Base-by-base conservation (phyloP, 2,329 filamentous ascomycete genomes). In the Pseudogymnoascus sp. region DNA sequence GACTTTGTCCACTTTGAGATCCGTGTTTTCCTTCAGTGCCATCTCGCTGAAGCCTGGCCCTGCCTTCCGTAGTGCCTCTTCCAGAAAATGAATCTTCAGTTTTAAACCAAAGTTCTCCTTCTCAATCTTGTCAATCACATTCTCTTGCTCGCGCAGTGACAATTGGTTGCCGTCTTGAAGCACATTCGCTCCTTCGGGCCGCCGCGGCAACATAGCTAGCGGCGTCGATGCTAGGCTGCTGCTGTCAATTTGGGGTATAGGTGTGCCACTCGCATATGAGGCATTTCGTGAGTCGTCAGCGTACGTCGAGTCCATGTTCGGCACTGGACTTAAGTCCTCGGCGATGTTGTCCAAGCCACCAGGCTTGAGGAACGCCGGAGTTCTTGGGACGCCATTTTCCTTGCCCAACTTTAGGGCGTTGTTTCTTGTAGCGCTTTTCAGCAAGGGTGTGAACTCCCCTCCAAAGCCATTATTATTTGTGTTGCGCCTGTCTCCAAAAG, bases 71-170 rank as follows among this genome's bases (percentile, higher is more conserved):
- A 99, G 77, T 12, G 91, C 90, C 69, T 97, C 91, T 74, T 99
- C 92, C 62, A 99, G 82, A 73, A 96, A 99, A 74, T 97, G 92
- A 61, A 97, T 96, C 75, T 96, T 97, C 69, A 97, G 83, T 75
- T 97, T 97, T 61, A 99, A 81, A 23, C 91, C 91, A 72, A 97
- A 99, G 72, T 99, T 99, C 72, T 97, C 94, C 78, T 99, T 99
- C 72, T 97, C 92, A 69, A 99, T 93, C 72, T 90, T 90, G 77
- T 97, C 91, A 69, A 99, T 93, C 68, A 94, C 89, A 68, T 91
- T 92, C 75, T 97, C 94, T 74, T 99, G 94, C 72, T 99, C 94
- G 65, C 92, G 87, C 63, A 99, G 76, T 1, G 94, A 96, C 68
- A 97, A 82, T 72, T 95, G 88, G 69, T 97, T 96, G 19, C 92